Evolutionary conservation across 306 rosid genomes (phyloP).

Genomic region (Pterocarpus macrocarpus): DNA sequence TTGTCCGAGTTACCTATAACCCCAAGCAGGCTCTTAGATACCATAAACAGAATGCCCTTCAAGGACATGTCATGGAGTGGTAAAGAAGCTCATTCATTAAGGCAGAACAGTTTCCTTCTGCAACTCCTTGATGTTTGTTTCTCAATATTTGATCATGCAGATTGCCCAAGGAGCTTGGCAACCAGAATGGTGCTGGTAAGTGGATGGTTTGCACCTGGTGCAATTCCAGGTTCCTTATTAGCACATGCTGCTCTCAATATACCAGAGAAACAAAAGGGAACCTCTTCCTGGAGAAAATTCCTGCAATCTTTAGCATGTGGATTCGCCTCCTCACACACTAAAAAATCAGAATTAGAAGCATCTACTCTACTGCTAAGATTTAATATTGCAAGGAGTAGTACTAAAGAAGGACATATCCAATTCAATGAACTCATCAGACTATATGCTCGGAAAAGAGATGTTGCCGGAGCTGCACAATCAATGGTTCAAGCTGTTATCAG

Average conservation of each 20-base stretch:
- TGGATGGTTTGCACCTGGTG: constrained; percentile 87
- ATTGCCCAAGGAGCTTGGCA: constrained; percentile 85
- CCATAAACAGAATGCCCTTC: constrained; percentile 86
- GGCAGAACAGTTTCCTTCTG: constrained; percentile 73
- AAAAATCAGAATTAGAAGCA: constrained; percentile 84
- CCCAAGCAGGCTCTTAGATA: constrained; percentile 85
- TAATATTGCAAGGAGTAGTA: constrained; percentile 73
- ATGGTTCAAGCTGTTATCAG: constrained; percentile 80
- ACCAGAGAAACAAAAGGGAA: constrained; percentile 62
- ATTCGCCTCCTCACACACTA: constrained; percentile 64
- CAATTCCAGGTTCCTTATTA: constrained; percentile 74
- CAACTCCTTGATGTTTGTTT: constrained; percentile 92
- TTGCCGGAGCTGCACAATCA: constrained; percentile 69
- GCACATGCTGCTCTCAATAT: constrained; percentile 79
- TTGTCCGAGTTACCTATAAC: constrained; percentile 87
- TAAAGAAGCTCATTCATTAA: constrained; percentile 66
- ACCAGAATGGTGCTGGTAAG: constrained; percentile 87
- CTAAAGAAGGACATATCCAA: constrained; percentile 69
- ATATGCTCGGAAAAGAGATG: constrained; percentile 73
- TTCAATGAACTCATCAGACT: constrained; percentile 73
- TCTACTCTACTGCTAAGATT: constrained; percentile 84
- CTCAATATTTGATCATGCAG: constrained; percentile 91
- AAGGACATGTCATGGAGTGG: constrained; percentile 79
- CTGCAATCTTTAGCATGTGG: constrained; percentile 72
- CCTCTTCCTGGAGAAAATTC: constrained; percentile 64